These are phyloP conservation scores for Tylopilus sp. DNA, from an alignment of 768 basidiomycete genomes.

Conservation along the genomic window DNA sequence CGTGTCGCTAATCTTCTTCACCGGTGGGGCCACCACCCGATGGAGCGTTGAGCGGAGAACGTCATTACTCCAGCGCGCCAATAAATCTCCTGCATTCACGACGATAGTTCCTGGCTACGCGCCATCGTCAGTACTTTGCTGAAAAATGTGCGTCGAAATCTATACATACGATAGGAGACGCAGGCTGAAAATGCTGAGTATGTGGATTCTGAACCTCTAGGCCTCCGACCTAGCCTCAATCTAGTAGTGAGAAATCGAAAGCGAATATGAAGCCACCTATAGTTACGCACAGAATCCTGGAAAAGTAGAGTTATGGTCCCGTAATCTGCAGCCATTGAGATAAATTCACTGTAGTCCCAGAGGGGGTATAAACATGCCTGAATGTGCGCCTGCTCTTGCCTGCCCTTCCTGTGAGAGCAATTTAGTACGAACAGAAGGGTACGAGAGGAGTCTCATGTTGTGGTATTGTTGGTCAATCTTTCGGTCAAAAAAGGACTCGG, in stretches of 20 bases:
- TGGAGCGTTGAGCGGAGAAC: constrained; percentile 76
- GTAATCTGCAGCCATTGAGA: constrained; percentile 48
- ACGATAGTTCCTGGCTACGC: constrained; percentile 74
- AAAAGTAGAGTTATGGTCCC: constrained; percentile 81
- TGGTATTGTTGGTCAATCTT: constrained; percentile 76
- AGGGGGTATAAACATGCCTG: constrained; percentile 39
- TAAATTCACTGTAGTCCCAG: neutral
- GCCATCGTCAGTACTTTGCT: constrained; percentile 1
- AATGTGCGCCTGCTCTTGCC: constrained; percentile 80
- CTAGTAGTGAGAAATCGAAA: no score
- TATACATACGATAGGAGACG: constrained; percentile 65
- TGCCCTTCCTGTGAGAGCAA: constrained; percentile 62
- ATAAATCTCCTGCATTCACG: constrained; percentile 77
- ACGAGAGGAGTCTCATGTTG: constrained; percentile 76
- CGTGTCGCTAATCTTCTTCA: constrained; percentile 42
- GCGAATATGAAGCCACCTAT: neutral
- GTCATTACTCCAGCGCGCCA: constrained; percentile 84
- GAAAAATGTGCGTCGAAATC: neutral
- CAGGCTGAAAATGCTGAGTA: constrained; percentile 67
- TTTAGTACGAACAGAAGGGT: constrained; percentile 67
- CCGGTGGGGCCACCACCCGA: constrained; percentile 73
- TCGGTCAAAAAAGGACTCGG: constrained; percentile 71
- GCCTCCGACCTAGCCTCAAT: constrained; percentile 61
- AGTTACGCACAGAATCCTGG: constrained; percentile 58
- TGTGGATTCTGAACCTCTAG: constrained; percentile 80